Percentiles rank a stretch among this genome's conserved stretches.
phyloP scores from a whole-genome alignment of 257 asterid species.

The Thymus quinquecostatus region DNA sequence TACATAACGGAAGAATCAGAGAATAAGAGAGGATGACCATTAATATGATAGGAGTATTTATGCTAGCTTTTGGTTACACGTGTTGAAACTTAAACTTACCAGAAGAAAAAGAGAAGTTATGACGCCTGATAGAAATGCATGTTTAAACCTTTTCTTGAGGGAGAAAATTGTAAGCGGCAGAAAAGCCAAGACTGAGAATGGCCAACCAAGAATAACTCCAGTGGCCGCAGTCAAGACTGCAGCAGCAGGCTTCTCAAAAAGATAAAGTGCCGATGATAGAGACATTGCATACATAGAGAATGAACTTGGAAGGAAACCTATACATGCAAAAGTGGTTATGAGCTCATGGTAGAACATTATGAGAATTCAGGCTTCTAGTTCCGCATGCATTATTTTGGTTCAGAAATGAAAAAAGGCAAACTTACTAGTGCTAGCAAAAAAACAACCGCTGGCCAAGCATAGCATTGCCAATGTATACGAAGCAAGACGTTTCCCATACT shows the following conservation, averaged over 20 bases:
- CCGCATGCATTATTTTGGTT: slow-evolving; percentile 19
- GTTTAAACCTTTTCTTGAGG: slow-evolving; percentile 62
- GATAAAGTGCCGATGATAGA: slow-evolving; percentile 87
- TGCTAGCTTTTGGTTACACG: slow-evolving; percentile 13
- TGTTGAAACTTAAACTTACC: slow-evolving; percentile 52
- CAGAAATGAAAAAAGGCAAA: slow-evolving; percentile 26
- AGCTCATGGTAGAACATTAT: slow-evolving; percentile 10
- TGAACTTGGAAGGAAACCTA: slow-evolving; percentile 98
- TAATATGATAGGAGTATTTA: slow-evolving; percentile 5
- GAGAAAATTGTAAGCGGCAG: slow-evolving; percentile 87
- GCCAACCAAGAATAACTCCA: slow-evolving; percentile 99
- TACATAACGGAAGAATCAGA: slow-evolving; percentile 12
- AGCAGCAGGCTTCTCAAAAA: slow-evolving; percentile 83
- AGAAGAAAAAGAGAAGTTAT: slow-evolving; percentile 59
- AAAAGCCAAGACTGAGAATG: slow-evolving; percentile 91
- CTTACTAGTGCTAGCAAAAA: slow-evolving; percentile 96
- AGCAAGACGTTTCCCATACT: slow-evolving; percentile 95
- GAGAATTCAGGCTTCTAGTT: slow-evolving; percentile 21
- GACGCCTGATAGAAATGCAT: slow-evolving; percentile 67
- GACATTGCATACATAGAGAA: slow-evolving; percentile 98
- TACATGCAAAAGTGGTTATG: slow-evolving; percentile 30
- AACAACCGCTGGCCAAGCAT: slow-evolving; percentile 97
- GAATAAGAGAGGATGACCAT: slow-evolving; percentile 22
- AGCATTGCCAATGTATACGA: slow-evolving; percentile 93
- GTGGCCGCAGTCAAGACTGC: slow-evolving; percentile 83